Evolutionary conservation across 2,329 filamentous ascomycete genomes (phyloP).

Genomic region (Coniochaeta prunicola): DNA sequence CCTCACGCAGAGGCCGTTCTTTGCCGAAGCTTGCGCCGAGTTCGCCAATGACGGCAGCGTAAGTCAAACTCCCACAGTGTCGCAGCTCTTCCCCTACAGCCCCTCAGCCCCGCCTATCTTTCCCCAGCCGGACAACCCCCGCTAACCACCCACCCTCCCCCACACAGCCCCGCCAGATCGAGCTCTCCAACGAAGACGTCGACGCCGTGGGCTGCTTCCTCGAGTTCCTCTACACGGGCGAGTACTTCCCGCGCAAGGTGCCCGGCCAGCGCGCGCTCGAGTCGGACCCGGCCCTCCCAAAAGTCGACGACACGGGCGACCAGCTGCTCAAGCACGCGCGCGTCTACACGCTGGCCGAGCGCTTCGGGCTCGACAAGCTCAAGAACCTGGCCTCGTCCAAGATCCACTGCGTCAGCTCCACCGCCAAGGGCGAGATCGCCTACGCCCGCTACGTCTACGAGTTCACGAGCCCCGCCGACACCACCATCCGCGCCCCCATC

Average conservation of each 20-base stretch:
- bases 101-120: neutral
- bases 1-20: conserved; percentile 66
- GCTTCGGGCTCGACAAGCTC: conserved; percentile 60
- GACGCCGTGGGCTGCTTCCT: conserved; percentile 73
- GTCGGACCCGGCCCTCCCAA: conserved; percentile 55
- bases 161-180: conserved; percentile 54
- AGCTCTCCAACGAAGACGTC: conserved; percentile 60
- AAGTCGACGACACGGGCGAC: conserved; percentile 68
- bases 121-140: neutral
- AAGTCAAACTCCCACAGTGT: conserved; percentile 20
- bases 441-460: conserved; percentile 89
- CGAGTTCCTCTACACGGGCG: conserved; percentile 76
- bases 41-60: conserved; percentile 58
- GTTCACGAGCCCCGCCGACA: conserved; percentile 63
- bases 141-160: neutral
- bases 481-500: conserved; percentile 69
- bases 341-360: conserved; percentile 82
- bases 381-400: conserved; percentile 76
- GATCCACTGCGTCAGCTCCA: conserved; percentile 86
- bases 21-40: conserved; percentile 53
- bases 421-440: conserved; percentile 80
- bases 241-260: conserved; percentile 73
- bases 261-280: conserved; percentile 61
- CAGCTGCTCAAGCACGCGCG: conserved; percentile 84
- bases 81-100: neutral